These are phyloP conservation scores for Aureobasidium vineae DNA, from an alignment of 2,329 filamentous ascomycete species.

Conservation along the genomic window DNA sequence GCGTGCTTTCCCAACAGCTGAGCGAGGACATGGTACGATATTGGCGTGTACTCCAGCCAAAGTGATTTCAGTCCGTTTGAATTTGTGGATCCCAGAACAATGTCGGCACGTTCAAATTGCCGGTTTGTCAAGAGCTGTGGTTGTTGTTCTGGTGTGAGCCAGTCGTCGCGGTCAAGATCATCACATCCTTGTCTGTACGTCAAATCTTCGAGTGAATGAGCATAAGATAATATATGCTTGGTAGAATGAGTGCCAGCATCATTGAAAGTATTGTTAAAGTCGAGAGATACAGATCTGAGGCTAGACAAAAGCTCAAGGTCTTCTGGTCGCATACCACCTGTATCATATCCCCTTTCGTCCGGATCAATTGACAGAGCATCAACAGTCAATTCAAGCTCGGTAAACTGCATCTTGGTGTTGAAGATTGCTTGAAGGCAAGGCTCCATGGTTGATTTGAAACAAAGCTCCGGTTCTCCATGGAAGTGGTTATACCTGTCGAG, in stretches of 20 bases:
- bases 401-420: conserved; percentile 3
- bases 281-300: background rate
- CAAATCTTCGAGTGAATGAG: background rate
- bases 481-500: background rate
- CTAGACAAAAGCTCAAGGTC: background rate
- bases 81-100: background rate
- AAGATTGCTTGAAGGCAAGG: conserved; percentile 14
- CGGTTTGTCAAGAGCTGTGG: background rate
- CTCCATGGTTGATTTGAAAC: conserved; percentile 17
- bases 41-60: background rate
- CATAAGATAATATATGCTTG: background rate
- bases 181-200: conserved; percentile 6
- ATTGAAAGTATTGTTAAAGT: background rate
- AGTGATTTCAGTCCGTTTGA: background rate
- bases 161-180: background rate
- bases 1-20: background rate
- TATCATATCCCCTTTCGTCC: background rate
- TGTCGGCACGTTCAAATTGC: background rate
- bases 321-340: background rate
- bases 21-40: background rate
- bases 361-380: conserved; percentile 8
- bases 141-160: background rate
- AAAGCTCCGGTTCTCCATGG: conserved; percentile 12
- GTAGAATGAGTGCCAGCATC: conserved; percentile 9
- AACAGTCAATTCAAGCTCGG: background rate